phyloP scores from a whole-genome alignment of 192 early-diverging fungal genomes.

The Linnemannia zychae region DNA sequence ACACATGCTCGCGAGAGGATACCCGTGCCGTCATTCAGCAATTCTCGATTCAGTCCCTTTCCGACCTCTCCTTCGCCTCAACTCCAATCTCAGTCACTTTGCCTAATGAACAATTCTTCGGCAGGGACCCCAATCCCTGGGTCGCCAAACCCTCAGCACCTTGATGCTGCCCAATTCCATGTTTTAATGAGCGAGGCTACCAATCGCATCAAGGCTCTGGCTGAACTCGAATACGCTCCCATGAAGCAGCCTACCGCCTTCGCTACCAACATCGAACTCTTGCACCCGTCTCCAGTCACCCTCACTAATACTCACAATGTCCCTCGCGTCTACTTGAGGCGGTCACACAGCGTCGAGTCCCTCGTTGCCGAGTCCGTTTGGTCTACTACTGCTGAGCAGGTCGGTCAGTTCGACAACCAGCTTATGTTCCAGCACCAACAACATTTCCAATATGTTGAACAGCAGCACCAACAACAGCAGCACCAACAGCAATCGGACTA shows the following conservation, averaged over 20 bases:
- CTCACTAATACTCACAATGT: background rate
- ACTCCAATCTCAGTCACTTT: background rate
- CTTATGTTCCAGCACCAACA: background rate
- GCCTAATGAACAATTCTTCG: background rate
- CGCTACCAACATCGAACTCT: background rate
- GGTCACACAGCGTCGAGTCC: background rate
- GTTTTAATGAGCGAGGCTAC: conserved; percentile 22
- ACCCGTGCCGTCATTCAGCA: background rate
- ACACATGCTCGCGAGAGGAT: background rate
- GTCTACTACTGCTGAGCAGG: background rate
- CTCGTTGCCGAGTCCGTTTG: background rate
- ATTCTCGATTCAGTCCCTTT: background rate
- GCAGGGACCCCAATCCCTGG: background rate
- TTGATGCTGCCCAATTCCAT: conserved; percentile 11
- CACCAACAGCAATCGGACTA: background rate
- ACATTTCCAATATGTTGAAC: background rate
- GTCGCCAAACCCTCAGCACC: background rate
- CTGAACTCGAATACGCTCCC: background rate
- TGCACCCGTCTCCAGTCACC: background rate
- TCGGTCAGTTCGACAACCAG: background rate
- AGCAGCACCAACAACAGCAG: background rate
- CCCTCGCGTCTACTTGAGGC: background rate
- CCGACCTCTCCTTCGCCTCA: background rate
- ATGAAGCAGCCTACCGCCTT: background rate
- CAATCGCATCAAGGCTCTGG: background rate